These are phyloP conservation scores for Thelonectria rubi DNA, from an alignment of 2,329 filamentous ascomycete genomes.

Conservation along the genomic window DNA sequence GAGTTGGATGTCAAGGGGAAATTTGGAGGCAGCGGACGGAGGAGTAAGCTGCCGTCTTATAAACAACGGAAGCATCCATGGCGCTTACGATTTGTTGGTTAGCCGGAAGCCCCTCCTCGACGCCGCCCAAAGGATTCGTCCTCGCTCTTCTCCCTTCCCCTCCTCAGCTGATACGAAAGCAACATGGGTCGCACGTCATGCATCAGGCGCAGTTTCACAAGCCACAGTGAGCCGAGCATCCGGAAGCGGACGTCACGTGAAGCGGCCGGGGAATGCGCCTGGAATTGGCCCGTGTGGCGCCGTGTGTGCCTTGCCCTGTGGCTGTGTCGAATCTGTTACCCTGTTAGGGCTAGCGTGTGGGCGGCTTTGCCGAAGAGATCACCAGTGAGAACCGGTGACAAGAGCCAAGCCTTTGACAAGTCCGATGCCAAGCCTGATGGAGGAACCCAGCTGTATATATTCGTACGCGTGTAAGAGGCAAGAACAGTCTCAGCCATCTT, in stretches of 20 bases:
- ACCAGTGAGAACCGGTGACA: too few relatives aligned
- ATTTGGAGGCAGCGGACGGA: background rate
- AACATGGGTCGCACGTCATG: background rate
- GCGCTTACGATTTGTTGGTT: background rate
- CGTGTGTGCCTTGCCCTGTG: slow-evolving; percentile 1
- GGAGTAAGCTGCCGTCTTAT: background rate
- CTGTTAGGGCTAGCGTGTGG: background rate
- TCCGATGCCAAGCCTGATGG: background rate
- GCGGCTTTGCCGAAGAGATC: background rate
- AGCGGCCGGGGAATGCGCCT: background rate
- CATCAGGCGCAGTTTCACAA: background rate
- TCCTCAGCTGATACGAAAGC: slow-evolving; percentile 3
- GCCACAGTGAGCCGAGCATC: slow-evolving; percentile 3
- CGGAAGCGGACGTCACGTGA: background rate
- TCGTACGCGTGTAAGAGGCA: background rate
- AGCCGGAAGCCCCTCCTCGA: background rate
- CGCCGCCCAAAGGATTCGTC: background rate
- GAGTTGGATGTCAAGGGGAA: background rate
- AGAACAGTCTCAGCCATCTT: background rate
- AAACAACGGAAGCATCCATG: background rate
- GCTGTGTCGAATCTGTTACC: background rate
- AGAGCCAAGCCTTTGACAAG: background rate
- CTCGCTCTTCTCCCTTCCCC: background rate
- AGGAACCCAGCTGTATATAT: too few relatives aligned
- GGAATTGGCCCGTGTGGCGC: too few relatives aligned